phyloP scores from a whole-genome alignment of 148 eudicot species.

The Rheum nobile region DNA sequence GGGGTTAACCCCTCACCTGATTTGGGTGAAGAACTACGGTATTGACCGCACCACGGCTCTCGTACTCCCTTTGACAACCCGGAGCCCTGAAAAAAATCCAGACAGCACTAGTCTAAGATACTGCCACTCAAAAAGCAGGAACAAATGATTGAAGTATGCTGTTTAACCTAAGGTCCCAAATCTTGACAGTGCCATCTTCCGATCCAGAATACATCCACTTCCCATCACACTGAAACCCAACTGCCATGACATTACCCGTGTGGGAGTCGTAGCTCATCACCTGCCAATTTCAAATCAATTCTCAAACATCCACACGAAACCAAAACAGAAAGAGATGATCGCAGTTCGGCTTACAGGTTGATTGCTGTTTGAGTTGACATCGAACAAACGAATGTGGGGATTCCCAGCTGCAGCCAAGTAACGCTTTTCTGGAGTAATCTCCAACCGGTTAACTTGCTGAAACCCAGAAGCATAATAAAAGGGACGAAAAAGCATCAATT shows the following conservation, averaged over 20 bases:
- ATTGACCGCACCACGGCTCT: constrained; percentile 98
- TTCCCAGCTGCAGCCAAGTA: constrained; percentile 91
- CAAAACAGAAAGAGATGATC: not conserved
- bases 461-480: not conserved
- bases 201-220: constrained; percentile 99
- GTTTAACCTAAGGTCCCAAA: constrained; percentile 87
- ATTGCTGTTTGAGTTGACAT: constrained; percentile 64
- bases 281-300: constrained; percentile 29
- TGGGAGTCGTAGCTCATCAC: constrained; percentile 96
- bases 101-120: not conserved
- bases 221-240: constrained; percentile 95
- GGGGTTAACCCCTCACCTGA: constrained; percentile 38
- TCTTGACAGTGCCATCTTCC: constrained; percentile 98
- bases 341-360: constrained; percentile 49
- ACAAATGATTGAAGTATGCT: not conserved
- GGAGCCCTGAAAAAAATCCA: constrained; percentile 51
- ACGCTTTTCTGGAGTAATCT: constrained; percentile 87
- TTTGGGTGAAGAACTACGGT: constrained; percentile 97
- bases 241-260: constrained; percentile 95
- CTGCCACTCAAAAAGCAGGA: not conserved
- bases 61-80: constrained; percentile 96
- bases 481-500: not conserved
- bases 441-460: constrained; percentile 95
- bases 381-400: constrained; percentile 87
- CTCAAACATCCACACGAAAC: not conserved